Conservation (phyloP, 1,284 basidiomycete species). For the Pisolithus thermaeus region DNA sequence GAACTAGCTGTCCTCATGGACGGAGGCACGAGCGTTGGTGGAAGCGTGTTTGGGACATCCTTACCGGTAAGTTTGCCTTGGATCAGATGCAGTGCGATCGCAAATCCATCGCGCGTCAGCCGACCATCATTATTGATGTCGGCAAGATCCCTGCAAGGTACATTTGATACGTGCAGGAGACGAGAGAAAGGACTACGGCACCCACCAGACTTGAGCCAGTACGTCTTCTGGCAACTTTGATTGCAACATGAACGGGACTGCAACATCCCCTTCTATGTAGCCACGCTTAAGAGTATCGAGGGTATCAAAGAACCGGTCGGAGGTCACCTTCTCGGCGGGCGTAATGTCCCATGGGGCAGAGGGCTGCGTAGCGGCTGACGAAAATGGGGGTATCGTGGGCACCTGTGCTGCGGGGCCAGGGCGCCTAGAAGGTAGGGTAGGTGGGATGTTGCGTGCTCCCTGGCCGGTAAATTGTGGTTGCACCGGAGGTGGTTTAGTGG, state of each 20-base stretch:
- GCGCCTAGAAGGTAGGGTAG: constrained; percentile 19
- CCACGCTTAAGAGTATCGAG: constrained; percentile 78
- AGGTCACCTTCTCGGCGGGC: constrained; percentile 71
- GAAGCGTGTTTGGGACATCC: constrained; percentile 71
- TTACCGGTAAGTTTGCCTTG: constrained; percentile 83
- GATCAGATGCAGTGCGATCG: constrained; percentile 94
- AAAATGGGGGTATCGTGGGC: constrained; percentile 19
- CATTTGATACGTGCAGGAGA: constrained; percentile 9
- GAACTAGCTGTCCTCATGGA: constrained; percentile 50
- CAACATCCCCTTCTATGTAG: constrained; percentile 88
- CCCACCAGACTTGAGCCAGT: constrained; percentile 89
- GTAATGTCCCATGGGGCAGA: constrained; percentile 76
- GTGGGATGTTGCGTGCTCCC: constrained; percentile 11
- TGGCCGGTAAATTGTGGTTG: constrained; percentile 66
- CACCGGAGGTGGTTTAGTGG: constrained; percentile 30
- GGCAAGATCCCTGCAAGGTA: constrained; percentile 75
- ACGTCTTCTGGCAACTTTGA: constrained; percentile 82
- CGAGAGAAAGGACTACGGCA: constrained; percentile 3
- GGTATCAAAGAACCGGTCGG: constrained; percentile 81
- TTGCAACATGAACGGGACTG: constrained; percentile 94
- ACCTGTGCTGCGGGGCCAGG: constrained; percentile 12
- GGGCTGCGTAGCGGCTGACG: constrained; percentile 22
- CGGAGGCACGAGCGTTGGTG: constrained; percentile 77
- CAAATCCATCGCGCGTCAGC: constrained; percentile 90
- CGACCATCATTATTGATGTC: constrained; percentile 88